These are phyloP conservation scores for Penicillium argentinense DNA, from an alignment of 495 filamentous ascomycete genomes.

Conservation along the genomic window DNA sequence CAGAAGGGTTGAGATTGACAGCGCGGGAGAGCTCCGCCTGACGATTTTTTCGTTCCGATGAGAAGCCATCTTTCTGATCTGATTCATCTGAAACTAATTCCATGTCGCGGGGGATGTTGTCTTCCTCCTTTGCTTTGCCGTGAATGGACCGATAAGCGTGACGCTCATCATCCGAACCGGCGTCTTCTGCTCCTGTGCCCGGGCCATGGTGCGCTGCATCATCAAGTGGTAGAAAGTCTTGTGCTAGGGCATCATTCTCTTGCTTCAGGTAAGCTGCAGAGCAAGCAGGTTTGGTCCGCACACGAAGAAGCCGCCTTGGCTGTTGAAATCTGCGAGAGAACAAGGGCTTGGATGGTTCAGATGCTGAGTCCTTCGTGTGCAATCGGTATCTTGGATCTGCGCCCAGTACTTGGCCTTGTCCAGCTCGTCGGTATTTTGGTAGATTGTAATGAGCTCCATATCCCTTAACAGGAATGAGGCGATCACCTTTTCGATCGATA, in stretches of 20 bases:
- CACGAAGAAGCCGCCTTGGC: slow-evolving; percentile 17
- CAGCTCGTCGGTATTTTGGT: slow-evolving; percentile 58
- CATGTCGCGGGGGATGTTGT: slow-evolving; percentile 48
- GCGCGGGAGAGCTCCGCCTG: slow-evolving; percentile 58
- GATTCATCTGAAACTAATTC: slow-evolving; percentile 53
- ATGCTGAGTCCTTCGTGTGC: slow-evolving; percentile 9
- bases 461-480: slow-evolving; percentile 59
- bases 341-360: background rate
- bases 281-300: too few relatives aligned
- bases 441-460: slow-evolving; percentile 60
- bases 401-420: slow-evolving; percentile 61
- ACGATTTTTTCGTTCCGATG: slow-evolving; percentile 43
- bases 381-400: slow-evolving; percentile 35
- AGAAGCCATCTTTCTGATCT: slow-evolving; percentile 35
- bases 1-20: slow-evolving; percentile 61
- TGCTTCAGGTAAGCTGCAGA: too few relatives aligned
- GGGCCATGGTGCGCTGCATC: slow-evolving; percentile 24
- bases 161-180: slow-evolving; percentile 45
- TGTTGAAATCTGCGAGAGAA: background rate
- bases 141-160: slow-evolving; percentile 71
- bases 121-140: slow-evolving; percentile 57
- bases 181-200: slow-evolving; percentile 6
- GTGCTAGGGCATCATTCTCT: too few relatives aligned
- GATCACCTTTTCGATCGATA: slow-evolving; percentile 63
- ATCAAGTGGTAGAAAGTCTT: slow-evolving; percentile 49